Evolutionary conservation across 2,329 filamentous ascomycete genomes (phyloP).

Genomic region (Akanthomyces lecanii): DNA sequence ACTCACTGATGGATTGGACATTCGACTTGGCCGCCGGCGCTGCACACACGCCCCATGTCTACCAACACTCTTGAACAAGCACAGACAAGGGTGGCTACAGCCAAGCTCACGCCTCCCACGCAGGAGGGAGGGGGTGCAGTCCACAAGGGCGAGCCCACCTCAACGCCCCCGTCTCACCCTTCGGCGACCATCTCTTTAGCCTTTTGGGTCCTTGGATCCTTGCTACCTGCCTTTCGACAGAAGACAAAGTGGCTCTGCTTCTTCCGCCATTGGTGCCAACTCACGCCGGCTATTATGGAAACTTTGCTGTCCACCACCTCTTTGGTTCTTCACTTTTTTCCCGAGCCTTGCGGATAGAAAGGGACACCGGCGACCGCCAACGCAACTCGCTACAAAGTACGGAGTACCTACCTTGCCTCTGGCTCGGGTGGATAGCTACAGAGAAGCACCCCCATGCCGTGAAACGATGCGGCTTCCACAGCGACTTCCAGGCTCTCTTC

Average conservation of each 20-base stretch:
- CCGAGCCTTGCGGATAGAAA: neutral
- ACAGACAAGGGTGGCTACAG: neutral
- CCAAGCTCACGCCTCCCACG: neutral
- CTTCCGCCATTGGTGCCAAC: constrained; percentile 12
- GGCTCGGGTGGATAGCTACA: neutral
- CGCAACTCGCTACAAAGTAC: neutral
- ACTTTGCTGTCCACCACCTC: neutral
- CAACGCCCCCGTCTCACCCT: constrained; percentile 12
- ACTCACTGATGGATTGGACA: neutral
- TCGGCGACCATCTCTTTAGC: constrained; percentile 14
- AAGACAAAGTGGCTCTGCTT: constrained; percentile 13
- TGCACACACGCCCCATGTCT: constrained; percentile 2
- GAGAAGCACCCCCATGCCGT: constrained; percentile 2
- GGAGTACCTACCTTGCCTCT: neutral
- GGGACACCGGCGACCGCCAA: neutral
- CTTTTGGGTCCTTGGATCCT: neutral
- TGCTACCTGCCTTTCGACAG: neutral
- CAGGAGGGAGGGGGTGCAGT: neutral
- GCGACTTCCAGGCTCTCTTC: neutral
- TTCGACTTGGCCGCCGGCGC: neutral
- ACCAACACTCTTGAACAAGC: neutral
- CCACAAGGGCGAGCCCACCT: constrained; percentile 7
- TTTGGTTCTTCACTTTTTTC: constrained; percentile 1
- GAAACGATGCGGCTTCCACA: constrained; percentile 2
- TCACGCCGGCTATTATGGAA: constrained; percentile 4